Conservation (phyloP, 257 asterid genomes). For the Euphrasia confusa region DNA sequence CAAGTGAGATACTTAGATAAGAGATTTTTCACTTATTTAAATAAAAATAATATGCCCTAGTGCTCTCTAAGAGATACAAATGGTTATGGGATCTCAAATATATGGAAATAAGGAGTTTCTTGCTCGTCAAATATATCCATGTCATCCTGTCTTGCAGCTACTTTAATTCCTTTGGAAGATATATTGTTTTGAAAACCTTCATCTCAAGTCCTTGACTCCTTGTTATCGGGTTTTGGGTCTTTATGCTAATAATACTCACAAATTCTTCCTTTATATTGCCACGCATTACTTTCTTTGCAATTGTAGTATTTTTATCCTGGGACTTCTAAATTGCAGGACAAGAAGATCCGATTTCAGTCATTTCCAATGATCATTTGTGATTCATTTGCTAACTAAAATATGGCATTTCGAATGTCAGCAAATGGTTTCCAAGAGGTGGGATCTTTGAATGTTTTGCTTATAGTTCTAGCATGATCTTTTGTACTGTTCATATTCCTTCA, state of each 20-base stretch:
- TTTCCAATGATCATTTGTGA: slow-evolving; percentile 76
- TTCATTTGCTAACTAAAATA: slow-evolving; percentile 60
- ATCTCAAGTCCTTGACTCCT: background rate
- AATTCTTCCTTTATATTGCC: background rate
- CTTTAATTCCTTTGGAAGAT: slow-evolving; percentile 11
- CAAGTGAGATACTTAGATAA: background rate
- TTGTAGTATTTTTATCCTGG: slow-evolving; percentile 8
- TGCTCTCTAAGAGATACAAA: slow-evolving; percentile 4
- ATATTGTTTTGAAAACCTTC: slow-evolving; percentile 11
- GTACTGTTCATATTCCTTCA: slow-evolving; percentile 8
- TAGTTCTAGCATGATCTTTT: slow-evolving; percentile 8
- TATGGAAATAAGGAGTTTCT: background rate
- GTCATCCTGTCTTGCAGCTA: background rate
- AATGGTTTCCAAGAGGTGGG: slow-evolving; percentile 87
- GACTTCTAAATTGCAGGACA: slow-evolving; percentile 52
- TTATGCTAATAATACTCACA: background rate
- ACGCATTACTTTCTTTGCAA: slow-evolving; percentile 18
- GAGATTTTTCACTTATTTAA: slow-evolving; percentile 8
- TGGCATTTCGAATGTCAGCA: slow-evolving; percentile 77
- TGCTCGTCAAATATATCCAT: background rate
- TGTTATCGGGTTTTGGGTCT: slow-evolving; percentile 4
- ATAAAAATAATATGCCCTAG: background rate
- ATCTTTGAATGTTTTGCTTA: slow-evolving; percentile 3
- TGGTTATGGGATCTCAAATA: slow-evolving; percentile 8
- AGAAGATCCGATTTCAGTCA: slow-evolving; percentile 41